Conservation (phyloP, 148 eudicot genomes). For the Vaccinium darrowii region DNA sequence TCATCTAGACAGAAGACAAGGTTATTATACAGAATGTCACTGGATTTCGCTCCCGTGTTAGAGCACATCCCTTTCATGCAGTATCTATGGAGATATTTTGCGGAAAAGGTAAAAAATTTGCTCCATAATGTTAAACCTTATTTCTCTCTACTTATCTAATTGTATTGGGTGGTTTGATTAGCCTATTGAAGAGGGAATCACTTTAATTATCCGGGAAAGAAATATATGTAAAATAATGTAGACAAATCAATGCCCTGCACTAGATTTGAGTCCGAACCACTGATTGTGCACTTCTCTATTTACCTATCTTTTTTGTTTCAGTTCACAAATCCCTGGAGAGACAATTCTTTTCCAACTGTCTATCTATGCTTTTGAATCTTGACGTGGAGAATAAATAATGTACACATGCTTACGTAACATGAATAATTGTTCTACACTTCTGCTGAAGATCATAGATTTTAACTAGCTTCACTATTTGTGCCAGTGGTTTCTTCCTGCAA, state of each 20-base stretch:
- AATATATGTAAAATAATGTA: background rate
- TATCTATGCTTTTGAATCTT: background rate
- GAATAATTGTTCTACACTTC: background rate
- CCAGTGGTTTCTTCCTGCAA: background rate
- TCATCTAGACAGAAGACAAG: slow-evolving; percentile 80
- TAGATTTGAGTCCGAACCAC: background rate
- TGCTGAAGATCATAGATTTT: background rate
- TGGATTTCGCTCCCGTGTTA: slow-evolving; percentile 84
- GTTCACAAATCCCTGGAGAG: background rate
- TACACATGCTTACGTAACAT: background rate
- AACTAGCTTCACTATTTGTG: background rate
- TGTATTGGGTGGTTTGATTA: background rate
- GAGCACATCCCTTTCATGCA: slow-evolving; percentile 85
- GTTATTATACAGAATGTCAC: slow-evolving; percentile 92
- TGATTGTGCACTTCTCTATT: background rate
- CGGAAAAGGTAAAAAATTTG: slow-evolving; percentile 55
- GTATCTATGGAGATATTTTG: slow-evolving; percentile 82
- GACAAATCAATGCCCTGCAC: background rate
- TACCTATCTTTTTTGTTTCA: background rate
- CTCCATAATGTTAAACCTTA: background rate
- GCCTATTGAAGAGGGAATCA: background rate
- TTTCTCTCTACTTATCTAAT: background rate
- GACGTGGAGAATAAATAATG: background rate
- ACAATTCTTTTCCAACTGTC: background rate
- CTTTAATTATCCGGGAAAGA: background rate